phyloP scores from a whole-genome alignment of 2,329 filamentous ascomycete genomes.

The Dothistroma septosporum region DNA sequence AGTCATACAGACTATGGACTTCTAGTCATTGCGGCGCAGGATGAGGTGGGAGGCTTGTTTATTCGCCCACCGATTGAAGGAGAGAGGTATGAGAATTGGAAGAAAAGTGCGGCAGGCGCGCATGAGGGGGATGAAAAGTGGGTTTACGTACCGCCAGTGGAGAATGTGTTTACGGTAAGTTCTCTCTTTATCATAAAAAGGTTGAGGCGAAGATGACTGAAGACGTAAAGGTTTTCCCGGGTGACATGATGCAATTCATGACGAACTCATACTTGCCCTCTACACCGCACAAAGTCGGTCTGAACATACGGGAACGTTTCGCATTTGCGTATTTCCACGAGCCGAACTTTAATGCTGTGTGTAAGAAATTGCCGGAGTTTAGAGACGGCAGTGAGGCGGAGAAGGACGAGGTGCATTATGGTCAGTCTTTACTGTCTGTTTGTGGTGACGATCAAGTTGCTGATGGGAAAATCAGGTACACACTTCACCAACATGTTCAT shows the following conservation, averaged over 20 bases:
- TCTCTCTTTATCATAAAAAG: too few species aligned
- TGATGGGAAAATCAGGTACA: too few species aligned
- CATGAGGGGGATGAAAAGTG: conserved; percentile 12
- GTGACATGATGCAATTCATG: conserved; percentile 16
- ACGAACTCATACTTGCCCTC: conserved; percentile 12
- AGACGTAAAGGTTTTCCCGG: conserved; percentile 2
- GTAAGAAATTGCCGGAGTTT: conserved; percentile 8
- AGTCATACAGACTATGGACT: conserved; percentile 15
- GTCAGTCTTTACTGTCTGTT: not conserved
- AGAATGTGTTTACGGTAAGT: conserved; percentile 11
- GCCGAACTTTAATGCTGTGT: conserved; percentile 14
- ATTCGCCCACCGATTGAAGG: conserved; percentile 8
- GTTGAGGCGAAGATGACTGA: not conserved
- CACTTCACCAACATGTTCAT: conserved; percentile 16
- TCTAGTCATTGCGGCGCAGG: conserved; percentile 13
- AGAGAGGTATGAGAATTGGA: conserved; percentile 12
- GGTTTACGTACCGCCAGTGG: not conserved
- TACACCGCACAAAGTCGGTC: conserved; percentile 12
- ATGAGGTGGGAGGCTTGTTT: conserved; percentile 14
- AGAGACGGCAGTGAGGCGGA: not conserved
- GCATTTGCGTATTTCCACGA: conserved; percentile 14
- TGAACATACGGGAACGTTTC: conserved; percentile 9
- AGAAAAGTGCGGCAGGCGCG: conserved; percentile 5
- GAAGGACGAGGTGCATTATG: conserved; percentile 9
- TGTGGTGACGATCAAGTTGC: too few species aligned